phyloP scores from a whole-genome alignment of 768 basidiomycete genomes.

The Boletellus ananas region DNA sequence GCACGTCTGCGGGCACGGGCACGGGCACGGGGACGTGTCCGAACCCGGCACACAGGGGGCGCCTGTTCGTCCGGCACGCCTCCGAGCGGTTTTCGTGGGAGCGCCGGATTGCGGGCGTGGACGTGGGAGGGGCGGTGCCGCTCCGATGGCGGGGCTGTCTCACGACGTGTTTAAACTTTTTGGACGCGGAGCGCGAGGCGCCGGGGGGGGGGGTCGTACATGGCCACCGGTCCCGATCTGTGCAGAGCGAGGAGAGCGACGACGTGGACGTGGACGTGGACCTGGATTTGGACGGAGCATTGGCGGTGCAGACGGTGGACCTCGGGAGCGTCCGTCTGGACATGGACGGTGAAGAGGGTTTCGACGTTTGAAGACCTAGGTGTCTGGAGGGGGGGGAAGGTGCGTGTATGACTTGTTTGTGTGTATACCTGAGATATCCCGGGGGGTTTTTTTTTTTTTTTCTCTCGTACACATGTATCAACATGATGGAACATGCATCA shows the following conservation, averaged over 20 bases:
- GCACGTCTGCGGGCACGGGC: background rate
- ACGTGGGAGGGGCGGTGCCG: constrained; percentile 54
- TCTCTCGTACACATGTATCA: too few relatives aligned
- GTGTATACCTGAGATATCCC: too few relatives aligned
- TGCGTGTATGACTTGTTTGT: too few relatives aligned
- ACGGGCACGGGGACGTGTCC: constrained; percentile 50
- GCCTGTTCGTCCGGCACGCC: constrained; percentile 50
- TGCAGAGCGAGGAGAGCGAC: constrained; percentile 1
- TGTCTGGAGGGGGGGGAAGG: too few relatives aligned
- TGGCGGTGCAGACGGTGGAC: constrained; percentile 22
- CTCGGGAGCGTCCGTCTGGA: constrained; percentile 12
- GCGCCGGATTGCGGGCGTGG: constrained; percentile 44
- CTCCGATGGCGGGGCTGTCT: constrained; percentile 67
- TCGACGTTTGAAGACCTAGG: too few relatives aligned
- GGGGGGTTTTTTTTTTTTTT: too few relatives aligned
- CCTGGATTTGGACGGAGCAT: background rate
- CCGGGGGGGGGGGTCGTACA: too few relatives aligned
- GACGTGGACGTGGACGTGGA: constrained; percentile 4
- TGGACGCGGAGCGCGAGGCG: constrained; percentile 30
- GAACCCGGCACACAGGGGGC: constrained; percentile 28
- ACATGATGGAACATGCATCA: too few relatives aligned
- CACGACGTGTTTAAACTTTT: constrained; percentile 58
- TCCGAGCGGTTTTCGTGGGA: constrained; percentile 72
- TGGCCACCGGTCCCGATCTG: background rate
- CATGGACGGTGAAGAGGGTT: constrained; percentile 16